Evolutionary conservation across 2,329 filamentous ascomycete genomes (phyloP).

Genomic region (Juglanconis juglandina): DNA sequence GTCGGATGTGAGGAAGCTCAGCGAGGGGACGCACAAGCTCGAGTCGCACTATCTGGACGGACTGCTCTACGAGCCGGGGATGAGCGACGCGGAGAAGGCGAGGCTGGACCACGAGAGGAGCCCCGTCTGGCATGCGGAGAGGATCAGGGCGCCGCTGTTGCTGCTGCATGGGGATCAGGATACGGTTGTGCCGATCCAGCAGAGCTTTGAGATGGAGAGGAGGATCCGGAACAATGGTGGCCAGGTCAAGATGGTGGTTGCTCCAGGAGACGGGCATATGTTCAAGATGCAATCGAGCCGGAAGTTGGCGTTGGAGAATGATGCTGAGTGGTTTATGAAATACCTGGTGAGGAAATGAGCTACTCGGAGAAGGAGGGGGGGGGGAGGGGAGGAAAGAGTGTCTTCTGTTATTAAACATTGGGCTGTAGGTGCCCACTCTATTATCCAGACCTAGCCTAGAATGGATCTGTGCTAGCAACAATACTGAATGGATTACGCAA

Average conservation of each 20-base stretch:
- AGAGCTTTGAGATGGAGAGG: slow-evolving; percentile 50
- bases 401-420: too few relatives aligned
- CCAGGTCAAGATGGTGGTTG: slow-evolving; percentile 45
- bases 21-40: slow-evolving; percentile 52
- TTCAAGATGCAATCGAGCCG: slow-evolving; percentile 40
- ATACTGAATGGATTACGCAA: background rate
- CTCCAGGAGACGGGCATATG: slow-evolving; percentile 49
- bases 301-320: slow-evolving; percentile 38
- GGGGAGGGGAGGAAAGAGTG: too few relatives aligned
- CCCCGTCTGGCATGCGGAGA: slow-evolving; percentile 44
- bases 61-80: slow-evolving; percentile 36
- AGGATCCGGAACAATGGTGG: slow-evolving; percentile 39
- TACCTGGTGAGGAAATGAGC: slow-evolving; percentile 28
- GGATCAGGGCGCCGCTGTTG: slow-evolving; percentile 48
- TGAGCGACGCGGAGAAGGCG: slow-evolving; percentile 36
- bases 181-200: slow-evolving; percentile 55
- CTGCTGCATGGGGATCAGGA: slow-evolving; percentile 56
- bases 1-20: slow-evolving; percentile 45
- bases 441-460: too few relatives aligned
- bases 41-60: slow-evolving; percentile 49
- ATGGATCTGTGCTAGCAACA: too few relatives aligned
- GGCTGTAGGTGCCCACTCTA: too few relatives aligned
- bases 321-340: slow-evolving; percentile 46
- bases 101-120: slow-evolving; percentile 44
- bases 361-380: too few relatives aligned